phyloP scores from a whole-genome alignment of 2,329 filamentous ascomycete species.

The Ceratocystis cubensis region DNA sequence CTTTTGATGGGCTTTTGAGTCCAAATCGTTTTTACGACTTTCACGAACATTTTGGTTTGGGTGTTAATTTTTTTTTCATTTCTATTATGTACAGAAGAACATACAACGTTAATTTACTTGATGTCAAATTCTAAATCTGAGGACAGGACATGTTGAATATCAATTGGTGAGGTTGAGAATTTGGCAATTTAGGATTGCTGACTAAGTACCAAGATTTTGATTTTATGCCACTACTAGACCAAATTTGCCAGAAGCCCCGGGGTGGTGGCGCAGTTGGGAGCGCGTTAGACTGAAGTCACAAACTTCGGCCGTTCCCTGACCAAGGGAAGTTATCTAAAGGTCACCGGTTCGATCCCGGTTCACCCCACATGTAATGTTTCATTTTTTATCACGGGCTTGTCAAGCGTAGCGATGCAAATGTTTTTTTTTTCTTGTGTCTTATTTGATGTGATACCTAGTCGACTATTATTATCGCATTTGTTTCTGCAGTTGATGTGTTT shows the following conservation, averaged over 20 bases:
- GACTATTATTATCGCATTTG: too few relatives aligned
- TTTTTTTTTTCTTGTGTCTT: background rate
- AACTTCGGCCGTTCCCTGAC: slow-evolving; percentile 18
- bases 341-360: slow-evolving; percentile 22
- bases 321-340: slow-evolving; percentile 20
- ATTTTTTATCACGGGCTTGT: background rate
- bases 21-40: slow-evolving; percentile 13
- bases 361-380: slow-evolving; percentile 9
- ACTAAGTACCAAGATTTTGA: background rate
- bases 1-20: background rate
- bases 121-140: background rate
- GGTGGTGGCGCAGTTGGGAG: slow-evolving; percentile 21
- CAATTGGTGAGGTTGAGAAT: too few relatives aligned
- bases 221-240: background rate
- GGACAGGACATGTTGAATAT: too few relatives aligned
- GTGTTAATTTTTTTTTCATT: background rate
- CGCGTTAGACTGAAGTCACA: slow-evolving; percentile 21
- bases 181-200: too few relatives aligned
- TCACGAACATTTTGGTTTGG: background rate
- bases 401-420: background rate
- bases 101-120: slow-evolving; percentile 3
- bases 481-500: too few relatives aligned
- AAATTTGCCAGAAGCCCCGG: background rate
- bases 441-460: background rate
- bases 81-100: slow-evolving; percentile 3